Percentiles rank a stretch among this genome's conserved stretches.
These are phyloP conservation scores for Lyophyllum shimeji DNA, from an alignment of 768 basidiomycete genomes.

Conservation along the genomic window DNA sequence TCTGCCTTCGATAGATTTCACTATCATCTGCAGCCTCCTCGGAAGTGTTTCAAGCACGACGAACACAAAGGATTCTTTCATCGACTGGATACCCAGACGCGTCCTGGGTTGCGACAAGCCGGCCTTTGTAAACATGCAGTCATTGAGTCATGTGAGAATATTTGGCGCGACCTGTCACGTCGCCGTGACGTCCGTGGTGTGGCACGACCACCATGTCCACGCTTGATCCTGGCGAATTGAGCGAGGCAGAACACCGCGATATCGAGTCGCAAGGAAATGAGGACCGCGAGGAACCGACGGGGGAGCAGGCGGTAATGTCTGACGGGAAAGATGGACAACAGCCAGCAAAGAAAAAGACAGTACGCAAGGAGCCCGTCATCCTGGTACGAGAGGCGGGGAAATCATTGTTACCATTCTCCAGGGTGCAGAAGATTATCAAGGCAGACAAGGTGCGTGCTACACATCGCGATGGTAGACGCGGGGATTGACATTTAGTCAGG, in stretches of 20 bases:
- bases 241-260: slow-evolving; percentile 1
- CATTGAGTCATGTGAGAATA: slow-evolving; percentile 7
- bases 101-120: too few species aligned
- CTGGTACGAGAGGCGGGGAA: slow-evolving; percentile 51
- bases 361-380: slow-evolving; percentile 25
- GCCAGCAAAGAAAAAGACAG: slow-evolving; percentile 27
- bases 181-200: background rate
- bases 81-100: too few species aligned
- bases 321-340: slow-evolving; percentile 5
- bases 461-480: background rate
- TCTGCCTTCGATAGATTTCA: too few species aligned
- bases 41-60: too few species aligned
- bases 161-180: slow-evolving; percentile 18
- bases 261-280: background rate
- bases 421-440: slow-evolving; percentile 84
- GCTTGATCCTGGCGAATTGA: background rate
- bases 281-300: background rate
- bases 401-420: slow-evolving; percentile 69
- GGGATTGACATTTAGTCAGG: slow-evolving; percentile 39
- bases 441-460: slow-evolving; percentile 66
- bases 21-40: too few species aligned
- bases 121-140: too few species aligned
- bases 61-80: too few species aligned
- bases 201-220: slow-evolving; percentile 9
- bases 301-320: background rate